Percentiles rank a stretch among this genome's conserved stretches.
phyloP scores from a whole-genome alignment of 495 filamentous ascomycete species.

The Penicillium mononematosum region DNA sequence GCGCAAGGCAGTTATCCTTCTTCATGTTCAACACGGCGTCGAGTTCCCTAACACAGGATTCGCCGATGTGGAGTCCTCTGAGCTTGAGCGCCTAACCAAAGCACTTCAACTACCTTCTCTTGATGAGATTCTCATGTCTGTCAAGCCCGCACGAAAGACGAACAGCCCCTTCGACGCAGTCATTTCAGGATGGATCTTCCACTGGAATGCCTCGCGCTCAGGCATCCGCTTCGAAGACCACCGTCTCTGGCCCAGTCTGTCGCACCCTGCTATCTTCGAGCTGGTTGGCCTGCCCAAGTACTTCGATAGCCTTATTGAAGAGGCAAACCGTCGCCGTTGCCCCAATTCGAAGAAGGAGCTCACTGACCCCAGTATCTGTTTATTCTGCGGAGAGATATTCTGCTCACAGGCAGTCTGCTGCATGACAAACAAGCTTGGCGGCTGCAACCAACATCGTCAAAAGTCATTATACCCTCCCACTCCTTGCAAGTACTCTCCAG shows the following conservation, averaged over 20 bases:
- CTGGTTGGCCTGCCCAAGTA: constrained; percentile 88
- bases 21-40: constrained; percentile 85
- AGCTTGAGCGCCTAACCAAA: constrained; percentile 78
- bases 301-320: constrained; percentile 89
- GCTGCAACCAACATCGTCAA: constrained; percentile 82
- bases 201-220: constrained; percentile 53
- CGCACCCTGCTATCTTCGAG: constrained; percentile 90
- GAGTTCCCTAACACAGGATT: constrained; percentile 78
- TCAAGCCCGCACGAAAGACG: constrained; percentile 36
- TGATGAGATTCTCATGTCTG: constrained; percentile 67
- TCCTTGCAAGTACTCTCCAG: background rate
- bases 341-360: constrained; percentile 88
- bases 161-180: constrained; percentile 45
- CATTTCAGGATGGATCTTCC: constrained; percentile 79
- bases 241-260: constrained; percentile 51
- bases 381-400: constrained; percentile 95
- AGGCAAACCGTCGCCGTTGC: constrained; percentile 80
- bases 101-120: constrained; percentile 72
- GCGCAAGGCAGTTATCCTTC: constrained; percentile 77
- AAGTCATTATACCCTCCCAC: constrained; percentile 51
- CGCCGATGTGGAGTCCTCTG: constrained; percentile 62
- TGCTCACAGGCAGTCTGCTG: constrained; percentile 95
- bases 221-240: constrained; percentile 43
- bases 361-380: constrained; percentile 82
- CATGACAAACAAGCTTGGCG: constrained; percentile 69